Conservation (phyloP, 768 basidiomycete genomes). For the Podaxis sp. region DNA sequence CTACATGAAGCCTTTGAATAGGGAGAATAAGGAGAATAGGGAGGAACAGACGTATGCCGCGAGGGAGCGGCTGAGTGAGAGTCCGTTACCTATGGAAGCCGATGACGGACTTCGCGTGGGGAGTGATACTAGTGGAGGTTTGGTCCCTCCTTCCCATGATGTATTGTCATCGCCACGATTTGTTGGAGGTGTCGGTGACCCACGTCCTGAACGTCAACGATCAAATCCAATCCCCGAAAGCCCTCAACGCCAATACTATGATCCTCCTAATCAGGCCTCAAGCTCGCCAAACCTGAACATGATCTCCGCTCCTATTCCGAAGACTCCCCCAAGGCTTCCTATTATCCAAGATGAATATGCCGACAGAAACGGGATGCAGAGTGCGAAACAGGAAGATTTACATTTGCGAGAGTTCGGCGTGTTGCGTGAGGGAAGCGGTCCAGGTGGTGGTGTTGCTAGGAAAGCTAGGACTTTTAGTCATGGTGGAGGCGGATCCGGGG, state of each 20-base stretch:
- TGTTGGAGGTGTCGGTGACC: neutral
- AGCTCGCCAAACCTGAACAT: neutral
- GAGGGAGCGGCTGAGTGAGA: conserved; percentile 20
- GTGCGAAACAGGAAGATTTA: neutral
- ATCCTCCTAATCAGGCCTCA: neutral
- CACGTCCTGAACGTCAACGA: neutral
- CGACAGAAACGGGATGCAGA: neutral
- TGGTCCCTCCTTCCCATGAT: neutral
- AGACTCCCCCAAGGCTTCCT: neutral
- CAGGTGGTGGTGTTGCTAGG: neutral
- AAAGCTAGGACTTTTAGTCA: conserved; percentile 3
- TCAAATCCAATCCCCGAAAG: neutral
- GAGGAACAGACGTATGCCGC: conserved; percentile 20
- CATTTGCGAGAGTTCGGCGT: neutral
- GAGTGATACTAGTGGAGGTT: neutral
- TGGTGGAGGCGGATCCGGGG: conserved; percentile 5
- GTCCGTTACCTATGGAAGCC: conserved; percentile 1
- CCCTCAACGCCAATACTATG: neutral
- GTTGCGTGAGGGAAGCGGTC: neutral
- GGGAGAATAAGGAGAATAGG: neutral
- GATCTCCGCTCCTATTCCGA: neutral
- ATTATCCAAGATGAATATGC: neutral
- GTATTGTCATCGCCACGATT: neutral
- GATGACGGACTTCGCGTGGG: neutral
- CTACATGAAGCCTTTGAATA: neutral